Conservation (phyloP, 73 alveolate species). For the Stentor roeselii region DNA sequence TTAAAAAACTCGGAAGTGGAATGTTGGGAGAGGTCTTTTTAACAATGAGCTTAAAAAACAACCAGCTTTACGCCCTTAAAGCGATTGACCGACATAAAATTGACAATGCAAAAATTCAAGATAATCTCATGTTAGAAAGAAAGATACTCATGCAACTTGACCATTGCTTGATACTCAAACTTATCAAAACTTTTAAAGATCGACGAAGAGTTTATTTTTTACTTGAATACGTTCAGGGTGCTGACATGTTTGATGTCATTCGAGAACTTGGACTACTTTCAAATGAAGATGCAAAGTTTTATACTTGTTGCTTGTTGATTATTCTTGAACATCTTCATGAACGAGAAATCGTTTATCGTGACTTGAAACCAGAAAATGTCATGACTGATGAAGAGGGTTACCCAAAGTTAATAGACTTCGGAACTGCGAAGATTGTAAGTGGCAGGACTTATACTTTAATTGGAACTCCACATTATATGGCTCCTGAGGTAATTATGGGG, state of each 20-base stretch:
- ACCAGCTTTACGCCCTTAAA: not conserved
- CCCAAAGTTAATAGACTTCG: conserved; percentile 66
- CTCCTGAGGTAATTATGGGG: conserved; percentile 72
- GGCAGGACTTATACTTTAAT: conserved; percentile 57
- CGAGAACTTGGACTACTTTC: conserved; percentile 65
- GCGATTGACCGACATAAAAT: not conserved
- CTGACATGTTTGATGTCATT: conserved; percentile 64
- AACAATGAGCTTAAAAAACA: not conserved
- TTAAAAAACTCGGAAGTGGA: not conserved
- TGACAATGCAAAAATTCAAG: not conserved
- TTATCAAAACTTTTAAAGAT: conserved; percentile 69
- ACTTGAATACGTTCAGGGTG: conserved; percentile 62
- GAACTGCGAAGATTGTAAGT: conserved; percentile 60
- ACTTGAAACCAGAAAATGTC: conserved; percentile 75
- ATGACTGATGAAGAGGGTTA: conserved; percentile 68
- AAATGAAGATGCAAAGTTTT: conserved; percentile 57
- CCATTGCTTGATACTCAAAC: conserved; percentile 57
- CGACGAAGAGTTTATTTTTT: conserved; percentile 51
- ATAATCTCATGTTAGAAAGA: not conserved
- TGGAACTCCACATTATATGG: conserved; percentile 79
- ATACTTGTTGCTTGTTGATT: conserved; percentile 50
- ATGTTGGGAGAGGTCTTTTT: not conserved
- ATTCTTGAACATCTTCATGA: conserved; percentile 70
- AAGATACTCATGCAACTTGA: not conserved
- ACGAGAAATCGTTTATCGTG: conserved; percentile 64